Evolutionary conservation across 1,139 yeast genomes (phyloP).

Genomic region (Spencermartinsiella ligniputridi): DNA sequence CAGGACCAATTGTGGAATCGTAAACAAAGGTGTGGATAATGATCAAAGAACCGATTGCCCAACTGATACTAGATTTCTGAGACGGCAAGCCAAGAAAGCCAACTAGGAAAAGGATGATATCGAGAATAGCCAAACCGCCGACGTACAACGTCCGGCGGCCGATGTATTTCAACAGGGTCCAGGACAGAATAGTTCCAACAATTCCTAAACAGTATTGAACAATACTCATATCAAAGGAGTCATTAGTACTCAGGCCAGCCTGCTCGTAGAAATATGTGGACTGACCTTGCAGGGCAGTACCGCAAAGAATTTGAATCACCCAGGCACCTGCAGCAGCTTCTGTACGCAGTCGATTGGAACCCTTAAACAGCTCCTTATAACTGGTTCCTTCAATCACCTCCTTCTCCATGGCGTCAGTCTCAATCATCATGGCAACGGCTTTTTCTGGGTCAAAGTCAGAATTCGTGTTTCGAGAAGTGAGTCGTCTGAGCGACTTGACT

Average conservation of each 20-base stretch:
- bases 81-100: conserved; percentile 16
- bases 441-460: conserved; percentile 31
- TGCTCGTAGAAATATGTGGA: conserved; percentile 19
- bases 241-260: conserved; percentile 15
- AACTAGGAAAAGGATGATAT: conserved; percentile 37
- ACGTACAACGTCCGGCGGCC: conserved; percentile 51
- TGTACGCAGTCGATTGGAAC: conserved; percentile 49
- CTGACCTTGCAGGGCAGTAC: conserved; percentile 38
- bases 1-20: conserved; percentile 39
- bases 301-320: conserved; percentile 47
- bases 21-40: conserved; percentile 35
- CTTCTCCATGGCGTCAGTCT: conserved; percentile 44
- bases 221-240: conserved; percentile 16
- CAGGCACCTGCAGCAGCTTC: conserved; percentile 45
- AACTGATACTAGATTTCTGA: conserved; percentile 4
- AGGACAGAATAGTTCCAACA: conserved; percentile 47
- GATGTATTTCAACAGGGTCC: conserved; percentile 43
- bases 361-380: conserved; percentile 47
- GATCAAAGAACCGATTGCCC: conserved; percentile 16
- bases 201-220: conserved; percentile 41
- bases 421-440: conserved; percentile 38
- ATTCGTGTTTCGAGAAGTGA: conserved; percentile 27
- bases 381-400: conserved; percentile 33
- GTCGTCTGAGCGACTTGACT: conserved; percentile 35
- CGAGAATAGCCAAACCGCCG: conserved; percentile 41